Evolutionary conservation across 306 rosid species (phyloP).

Genomic region (Coriaria nepalensis): DNA sequence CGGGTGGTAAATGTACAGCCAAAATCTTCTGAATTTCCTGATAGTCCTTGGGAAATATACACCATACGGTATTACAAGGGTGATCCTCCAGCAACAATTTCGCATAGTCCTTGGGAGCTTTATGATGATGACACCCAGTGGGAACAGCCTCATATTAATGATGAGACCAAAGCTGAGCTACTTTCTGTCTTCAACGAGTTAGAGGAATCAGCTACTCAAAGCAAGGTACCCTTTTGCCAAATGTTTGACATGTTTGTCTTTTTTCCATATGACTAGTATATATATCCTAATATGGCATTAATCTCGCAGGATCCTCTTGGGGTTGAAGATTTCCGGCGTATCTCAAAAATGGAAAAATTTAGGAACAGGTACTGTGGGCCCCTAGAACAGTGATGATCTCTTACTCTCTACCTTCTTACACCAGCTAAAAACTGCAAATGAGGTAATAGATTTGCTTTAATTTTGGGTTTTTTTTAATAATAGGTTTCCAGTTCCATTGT

Average conservation of each 20-base stretch:
- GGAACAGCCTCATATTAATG: conserved; percentile 66
- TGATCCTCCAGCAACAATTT: conserved; percentile 51
- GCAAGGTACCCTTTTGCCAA: conserved; percentile 42
- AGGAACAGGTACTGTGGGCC: conserved; percentile 45
- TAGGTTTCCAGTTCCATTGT: conserved; percentile 85
- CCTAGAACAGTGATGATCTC: not conserved
- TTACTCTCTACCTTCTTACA: no score
- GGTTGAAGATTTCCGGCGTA: conserved; percentile 43
- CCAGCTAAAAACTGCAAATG: not conserved
- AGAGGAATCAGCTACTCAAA: conserved; percentile 28
- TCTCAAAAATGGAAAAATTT: conserved; percentile 45
- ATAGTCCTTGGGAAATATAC: conserved; percentile 92
- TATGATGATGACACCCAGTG: conserved; percentile 53
- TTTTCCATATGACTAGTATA: not conserved
- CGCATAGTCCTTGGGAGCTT: conserved; percentile 99
- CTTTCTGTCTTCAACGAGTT: conserved; percentile 40
- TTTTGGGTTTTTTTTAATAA: not conserved
- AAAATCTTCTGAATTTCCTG: conserved; percentile 67
- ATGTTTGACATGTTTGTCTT: not conserved
- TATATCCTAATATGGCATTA: conserved; percentile 2
- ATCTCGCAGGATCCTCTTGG: conserved; percentile 72
- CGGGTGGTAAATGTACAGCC: conserved; percentile 46
- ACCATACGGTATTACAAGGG: conserved; percentile 49
- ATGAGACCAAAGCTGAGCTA: conserved; percentile 39
- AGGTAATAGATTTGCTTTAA: not conserved